Percentiles rank a stretch among this genome's conserved stretches.
These are phyloP conservation scores for Prunus fruticosa DNA, from an alignment of 306 rosid genomes.

Conservation along the genomic window DNA sequence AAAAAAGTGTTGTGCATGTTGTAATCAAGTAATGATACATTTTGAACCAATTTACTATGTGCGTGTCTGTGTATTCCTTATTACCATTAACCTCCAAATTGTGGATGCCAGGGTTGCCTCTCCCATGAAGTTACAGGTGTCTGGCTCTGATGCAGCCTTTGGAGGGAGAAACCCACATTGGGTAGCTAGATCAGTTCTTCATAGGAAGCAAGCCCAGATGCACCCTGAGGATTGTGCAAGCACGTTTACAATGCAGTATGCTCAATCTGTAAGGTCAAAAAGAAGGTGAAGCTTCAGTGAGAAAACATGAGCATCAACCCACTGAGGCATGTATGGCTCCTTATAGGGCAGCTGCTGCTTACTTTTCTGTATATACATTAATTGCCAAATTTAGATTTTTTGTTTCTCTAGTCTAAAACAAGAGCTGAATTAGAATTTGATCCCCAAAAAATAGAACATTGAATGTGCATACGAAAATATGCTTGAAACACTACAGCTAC, in stretches of 20 bases:
- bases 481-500: background rate
- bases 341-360: conserved; percentile 1
- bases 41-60: background rate
- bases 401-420: background rate
- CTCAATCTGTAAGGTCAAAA: background rate
- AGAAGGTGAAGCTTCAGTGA: background rate
- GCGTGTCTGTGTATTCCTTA: background rate
- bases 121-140: background rate
- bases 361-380: background rate
- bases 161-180: background rate
- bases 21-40: background rate
- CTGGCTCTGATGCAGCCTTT: background rate
- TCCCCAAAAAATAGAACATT: background rate
- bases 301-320: background rate
- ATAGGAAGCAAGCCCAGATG: background rate
- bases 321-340: conserved; percentile 1
- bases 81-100: too few species aligned
- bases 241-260: background rate
- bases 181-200: background rate
- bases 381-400: background rate
- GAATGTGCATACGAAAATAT: background rate
- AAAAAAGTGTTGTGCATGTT: background rate
- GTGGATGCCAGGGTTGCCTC: background rate
- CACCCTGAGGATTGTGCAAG: background rate
- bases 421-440: background rate